phyloP scores from a whole-genome alignment of 306 rosid genomes.

The Quercus parvula region DNA sequence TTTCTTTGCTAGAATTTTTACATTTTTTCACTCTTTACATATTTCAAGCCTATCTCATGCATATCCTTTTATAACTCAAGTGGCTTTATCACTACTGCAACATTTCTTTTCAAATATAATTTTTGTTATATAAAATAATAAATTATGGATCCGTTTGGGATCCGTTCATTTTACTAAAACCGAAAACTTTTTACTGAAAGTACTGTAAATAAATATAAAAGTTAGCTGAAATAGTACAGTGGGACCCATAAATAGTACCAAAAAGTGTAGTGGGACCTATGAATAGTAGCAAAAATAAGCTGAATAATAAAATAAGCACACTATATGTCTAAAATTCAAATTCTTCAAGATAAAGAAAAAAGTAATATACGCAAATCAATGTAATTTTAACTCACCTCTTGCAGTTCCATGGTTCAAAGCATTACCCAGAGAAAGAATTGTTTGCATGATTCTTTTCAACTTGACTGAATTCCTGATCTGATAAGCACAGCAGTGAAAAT shows the following conservation, averaged over 20 bases:
- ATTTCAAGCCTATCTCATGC: neutral
- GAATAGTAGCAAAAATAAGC: no score
- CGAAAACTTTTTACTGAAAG: no score
- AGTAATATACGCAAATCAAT: neutral
- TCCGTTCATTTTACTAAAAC: no score
- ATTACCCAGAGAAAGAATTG: conserved; percentile 96
- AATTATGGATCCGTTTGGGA: neutral
- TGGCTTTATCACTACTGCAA: neutral
- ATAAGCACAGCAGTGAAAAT: conserved; percentile 28
- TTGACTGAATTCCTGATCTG: conserved; percentile 91
- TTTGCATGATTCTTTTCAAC: conserved; percentile 98
- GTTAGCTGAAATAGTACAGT: no score
- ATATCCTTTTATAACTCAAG: neutral
- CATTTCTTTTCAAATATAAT: no score
- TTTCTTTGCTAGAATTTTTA: neutral
- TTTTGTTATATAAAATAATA: neutral
- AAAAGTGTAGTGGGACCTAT: rapidly evolving
- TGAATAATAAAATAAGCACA: no score
- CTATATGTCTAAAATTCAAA: neutral
- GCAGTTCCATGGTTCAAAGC: conserved; percentile 99
- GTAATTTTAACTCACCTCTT: conserved; percentile 63
- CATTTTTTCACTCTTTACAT: neutral
- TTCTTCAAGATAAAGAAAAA: conserved; percentile 3
- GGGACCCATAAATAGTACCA: no score
- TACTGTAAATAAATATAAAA: no score